Evolutionary conservation across 805 yeast species (phyloP), one percentile per base, ranked within the genome.

Genomic region (Candida pini): DNA sequence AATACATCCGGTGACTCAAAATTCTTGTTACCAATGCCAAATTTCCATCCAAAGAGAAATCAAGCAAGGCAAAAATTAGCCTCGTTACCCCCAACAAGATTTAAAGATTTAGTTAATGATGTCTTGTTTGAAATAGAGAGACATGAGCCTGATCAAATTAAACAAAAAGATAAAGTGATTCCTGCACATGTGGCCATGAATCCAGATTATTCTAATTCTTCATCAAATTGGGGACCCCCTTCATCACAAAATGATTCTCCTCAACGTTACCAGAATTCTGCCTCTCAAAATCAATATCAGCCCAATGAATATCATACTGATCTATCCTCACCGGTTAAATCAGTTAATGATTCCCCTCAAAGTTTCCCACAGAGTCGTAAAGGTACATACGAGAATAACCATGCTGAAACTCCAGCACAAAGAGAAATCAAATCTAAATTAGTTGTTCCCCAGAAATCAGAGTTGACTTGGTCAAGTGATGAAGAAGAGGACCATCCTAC

Each of bases 21-120:
- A 35, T 77, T 71, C 49, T 66, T 90, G 34, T 66, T 78, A 26
- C 89, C 95, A 5, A 75, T 76, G 48, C 67, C 73, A 6, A 69
- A 71, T 14, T 87, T 86, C 62, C 98, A 92, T 58, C 89, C 95
- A 28, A 89, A 88, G 54, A 74, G 99, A 53, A 94, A 92, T 54
- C 95, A 88, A 58, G 97, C 98, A 2, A 73, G 99, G 49, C 85
- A 85, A 58, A 90, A 89, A 61, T 70, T 92, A 47, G 81, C 96
- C 5, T 77, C 84, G 31, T 71, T 92, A 39, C 92, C 96, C 2
- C 78, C 79, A 32, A 58, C 79, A 3, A 64, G 97, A 41, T 92
- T 92, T 63, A 80, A 81, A 48, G 98, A 90, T 56, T 73, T 92
- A 55, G 95, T 87, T 14, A 79, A 83, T 38, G 99, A 92, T 56